Evolutionary conservation across 768 basidiomycete genomes (phyloP).

Genomic region (Fibroporia radiculosa): DNA sequence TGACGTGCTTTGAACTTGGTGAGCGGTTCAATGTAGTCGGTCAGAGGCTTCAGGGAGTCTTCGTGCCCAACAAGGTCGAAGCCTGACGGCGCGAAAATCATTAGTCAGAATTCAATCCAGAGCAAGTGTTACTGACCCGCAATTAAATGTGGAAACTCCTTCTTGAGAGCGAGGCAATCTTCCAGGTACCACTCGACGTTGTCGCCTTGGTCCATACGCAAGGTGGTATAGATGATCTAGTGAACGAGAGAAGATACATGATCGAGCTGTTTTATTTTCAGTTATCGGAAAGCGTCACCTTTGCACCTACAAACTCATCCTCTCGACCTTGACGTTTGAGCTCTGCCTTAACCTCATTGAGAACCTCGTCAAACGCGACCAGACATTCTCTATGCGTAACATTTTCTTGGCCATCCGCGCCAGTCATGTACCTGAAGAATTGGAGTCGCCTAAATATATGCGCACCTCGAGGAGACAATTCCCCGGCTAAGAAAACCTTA

Average conservation of each 20-base stretch:
- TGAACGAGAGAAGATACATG: not conserved
- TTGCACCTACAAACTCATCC: conserved; percentile 60
- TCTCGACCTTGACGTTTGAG: conserved; percentile 44
- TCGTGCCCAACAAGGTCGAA: conserved; percentile 82
- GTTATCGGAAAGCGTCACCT: too few species aligned
- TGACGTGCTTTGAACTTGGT: conserved; percentile 50
- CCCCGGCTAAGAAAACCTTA: conserved; percentile 16
- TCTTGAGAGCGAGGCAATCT: conserved; percentile 67
- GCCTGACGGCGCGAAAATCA: conserved; percentile 23
- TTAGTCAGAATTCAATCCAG: not conserved
- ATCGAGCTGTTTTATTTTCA: too few species aligned
- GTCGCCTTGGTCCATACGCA: conserved; percentile 46
- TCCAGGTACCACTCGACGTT: conserved; percentile 61
- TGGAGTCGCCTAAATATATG: too few species aligned
- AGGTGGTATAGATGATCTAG: conserved; percentile 66
- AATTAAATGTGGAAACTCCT: conserved; percentile 67
- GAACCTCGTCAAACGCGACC: conserved; percentile 39
- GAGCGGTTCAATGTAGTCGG: conserved; percentile 54
- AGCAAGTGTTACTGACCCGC: conserved; percentile 36
- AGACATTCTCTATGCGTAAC: conserved; percentile 57
- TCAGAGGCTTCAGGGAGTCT: conserved; percentile 49
- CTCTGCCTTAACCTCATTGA: conserved; percentile 45
- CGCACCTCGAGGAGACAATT: not conserved
- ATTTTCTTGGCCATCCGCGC: conserved; percentile 46
- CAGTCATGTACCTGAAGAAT: conserved; percentile 48